Evolutionary conservation across 129 eudicot species (phyloP), one percentile per base, ranked within the genome.

Genomic region (Artemisia argyi): DNA sequence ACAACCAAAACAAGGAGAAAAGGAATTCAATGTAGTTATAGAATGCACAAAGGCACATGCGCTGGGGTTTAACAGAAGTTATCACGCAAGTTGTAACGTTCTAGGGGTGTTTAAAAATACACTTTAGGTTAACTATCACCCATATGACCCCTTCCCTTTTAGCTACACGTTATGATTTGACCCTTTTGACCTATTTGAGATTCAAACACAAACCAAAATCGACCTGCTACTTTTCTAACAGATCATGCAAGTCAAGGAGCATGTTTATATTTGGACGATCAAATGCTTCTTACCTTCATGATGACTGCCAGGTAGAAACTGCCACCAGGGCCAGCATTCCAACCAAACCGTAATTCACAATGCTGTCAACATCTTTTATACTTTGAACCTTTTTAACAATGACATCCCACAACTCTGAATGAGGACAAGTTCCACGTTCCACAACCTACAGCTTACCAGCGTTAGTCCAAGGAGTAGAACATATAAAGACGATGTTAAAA

Each of bases 341-440:
- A 60, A 81, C 69, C 78, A 95, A 83, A 75, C 97, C 97, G 48
- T 81, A 87, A 80, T 83, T 90, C 68, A 90, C 91, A 53, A 81
- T 26, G 52, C 30, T 67, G 76, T 95, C 98, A 39, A 80, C 79
- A 54, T 84, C 80, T 75, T 81, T 71, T 26, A 85, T 66, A 52
- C 79, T 74, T 19, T 80, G 89, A 78, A 90, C 14, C 80, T 84
- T 84, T 3, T 66, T 82, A 50, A 88, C 69, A 13, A 90, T 22
- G 30, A 24, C 48, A 72, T 50, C 64, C 88, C 85, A 74, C n/a
- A 64, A 46, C 7, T 65, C 86, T 1, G 92, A 86, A 80, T 86
- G 85, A 61, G 96, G 99, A 79, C 91, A 95, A 57, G 68, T 69
- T 16, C 74, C 83, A 57, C 65, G 72, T 72, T 79, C 73, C 39